Percentiles rank a stretch among this genome's conserved stretches.
Conservation (phyloP, 2,329 filamentous ascomycete genomes). For the Phialophora chinensis region DNA sequence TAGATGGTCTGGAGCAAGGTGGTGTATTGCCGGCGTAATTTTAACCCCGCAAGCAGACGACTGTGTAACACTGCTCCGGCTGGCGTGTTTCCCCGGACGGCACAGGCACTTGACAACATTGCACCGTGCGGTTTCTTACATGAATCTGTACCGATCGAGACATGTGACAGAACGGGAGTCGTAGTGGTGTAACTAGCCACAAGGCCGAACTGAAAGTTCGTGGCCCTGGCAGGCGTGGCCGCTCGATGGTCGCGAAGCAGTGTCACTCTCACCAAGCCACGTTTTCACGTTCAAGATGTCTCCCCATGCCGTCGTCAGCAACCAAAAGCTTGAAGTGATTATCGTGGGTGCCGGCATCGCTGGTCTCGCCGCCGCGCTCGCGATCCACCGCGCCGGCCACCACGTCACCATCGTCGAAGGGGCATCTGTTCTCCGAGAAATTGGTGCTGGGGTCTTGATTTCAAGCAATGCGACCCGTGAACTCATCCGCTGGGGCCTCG, state of each 20-base stretch:
- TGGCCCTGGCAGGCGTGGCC: background rate
- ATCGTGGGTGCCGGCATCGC: constrained; percentile 18
- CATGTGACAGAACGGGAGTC: constrained; percentile 1
- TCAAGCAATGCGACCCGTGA: constrained; percentile 16
- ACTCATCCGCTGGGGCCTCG: constrained; percentile 16
- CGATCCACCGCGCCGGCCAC: constrained; percentile 9
- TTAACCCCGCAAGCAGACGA: constrained; percentile 4
- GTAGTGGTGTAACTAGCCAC: background rate
- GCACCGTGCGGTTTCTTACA: background rate
- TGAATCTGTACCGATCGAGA: background rate
- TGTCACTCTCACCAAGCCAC: background rate
- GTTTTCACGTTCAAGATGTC: background rate
- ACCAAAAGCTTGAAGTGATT: constrained; percentile 3
- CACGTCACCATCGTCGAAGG: constrained; percentile 9
- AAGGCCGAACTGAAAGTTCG: background rate
- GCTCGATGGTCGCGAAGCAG: background rate
- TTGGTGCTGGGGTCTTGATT: constrained; percentile 14
- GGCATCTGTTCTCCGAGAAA: constrained; percentile 9
- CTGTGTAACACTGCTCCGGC: constrained; percentile 3
- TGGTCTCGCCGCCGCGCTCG: constrained; percentile 11
- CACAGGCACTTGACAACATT: constrained; percentile 6
- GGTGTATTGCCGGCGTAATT: constrained; percentile 1
- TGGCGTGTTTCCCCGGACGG: background rate
- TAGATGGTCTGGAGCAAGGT: background rate
- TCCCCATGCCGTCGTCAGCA: constrained; percentile 5